These are phyloP conservation scores for Aspergillus arachidicola DNA, from an alignment of 2,329 filamentous ascomycete species.

Conservation along the genomic window DNA sequence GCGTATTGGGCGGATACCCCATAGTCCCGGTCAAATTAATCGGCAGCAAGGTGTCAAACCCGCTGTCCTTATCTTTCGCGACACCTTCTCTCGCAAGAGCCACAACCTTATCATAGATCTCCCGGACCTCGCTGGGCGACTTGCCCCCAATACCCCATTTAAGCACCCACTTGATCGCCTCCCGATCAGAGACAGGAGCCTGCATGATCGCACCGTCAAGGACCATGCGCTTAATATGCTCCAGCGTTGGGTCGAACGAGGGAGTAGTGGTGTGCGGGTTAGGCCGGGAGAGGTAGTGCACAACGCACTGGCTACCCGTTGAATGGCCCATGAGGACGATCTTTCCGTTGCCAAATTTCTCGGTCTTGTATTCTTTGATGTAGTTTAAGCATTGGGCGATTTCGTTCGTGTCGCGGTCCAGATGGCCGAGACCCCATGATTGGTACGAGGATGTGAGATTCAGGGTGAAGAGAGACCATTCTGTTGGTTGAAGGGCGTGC, in stretches of 20 bases:
- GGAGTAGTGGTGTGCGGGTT: slow-evolving; percentile 41
- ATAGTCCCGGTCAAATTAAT: slow-evolving; percentile 36
- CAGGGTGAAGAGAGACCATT: slow-evolving; percentile 59
- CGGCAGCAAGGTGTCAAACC: slow-evolving; percentile 35
- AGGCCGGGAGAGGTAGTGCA: slow-evolving; percentile 61
- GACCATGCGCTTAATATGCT: slow-evolving; percentile 47
- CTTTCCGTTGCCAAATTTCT: slow-evolving; percentile 43
- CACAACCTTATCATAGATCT: slow-evolving; percentile 36
- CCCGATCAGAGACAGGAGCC: slow-evolving; percentile 76
- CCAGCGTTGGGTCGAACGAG: slow-evolving; percentile 31
- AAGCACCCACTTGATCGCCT: slow-evolving; percentile 55
- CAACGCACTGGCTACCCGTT: slow-evolving; percentile 68
- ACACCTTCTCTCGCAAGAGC: slow-evolving; percentile 33
- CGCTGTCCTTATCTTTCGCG: slow-evolving; percentile 16
- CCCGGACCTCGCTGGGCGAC: slow-evolving; percentile 25
- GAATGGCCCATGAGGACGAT: slow-evolving; percentile 69
- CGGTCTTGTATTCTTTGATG: slow-evolving; percentile 45
- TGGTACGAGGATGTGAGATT: slow-evolving; percentile 56
- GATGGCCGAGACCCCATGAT: slow-evolving; percentile 57
- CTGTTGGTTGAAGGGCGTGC: slow-evolving; percentile 46
- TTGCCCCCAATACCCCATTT: slow-evolving; percentile 29
- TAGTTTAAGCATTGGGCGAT: slow-evolving; percentile 56
- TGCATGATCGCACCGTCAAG: slow-evolving; percentile 80
- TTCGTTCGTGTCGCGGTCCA: slow-evolving; percentile 58
- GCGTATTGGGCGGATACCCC: slow-evolving; percentile 38